These are phyloP conservation scores for Pyrenula aspistea DNA, from an alignment of 495 filamentous ascomycete genomes.

Conservation along the genomic window DNA sequence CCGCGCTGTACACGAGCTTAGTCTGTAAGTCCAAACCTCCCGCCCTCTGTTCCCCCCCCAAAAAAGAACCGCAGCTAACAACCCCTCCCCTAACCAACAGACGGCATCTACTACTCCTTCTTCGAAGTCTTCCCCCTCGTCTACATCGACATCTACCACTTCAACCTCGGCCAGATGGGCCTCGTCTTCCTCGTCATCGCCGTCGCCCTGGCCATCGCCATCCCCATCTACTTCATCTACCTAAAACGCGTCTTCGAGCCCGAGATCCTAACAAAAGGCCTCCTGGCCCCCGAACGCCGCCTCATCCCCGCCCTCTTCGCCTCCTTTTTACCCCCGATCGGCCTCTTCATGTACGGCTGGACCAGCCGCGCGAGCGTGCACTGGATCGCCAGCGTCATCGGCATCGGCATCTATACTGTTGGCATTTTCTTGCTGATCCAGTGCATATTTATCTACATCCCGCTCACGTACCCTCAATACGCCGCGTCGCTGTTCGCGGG, in stretches of 20 bases:
- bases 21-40: conserved; percentile 10
- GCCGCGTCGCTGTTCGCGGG: conserved; percentile 40
- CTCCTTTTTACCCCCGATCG: conserved; percentile 37
- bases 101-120: conserved; percentile 59
- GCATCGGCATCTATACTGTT: conserved; percentile 38
- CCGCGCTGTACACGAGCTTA: conserved; percentile 48
- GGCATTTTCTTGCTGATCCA: conserved; percentile 39
- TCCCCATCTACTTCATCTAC: conserved; percentile 39
- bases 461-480: conserved; percentile 38
- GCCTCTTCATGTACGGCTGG: conserved; percentile 53
- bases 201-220: conserved; percentile 41
- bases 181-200: conserved; percentile 54
- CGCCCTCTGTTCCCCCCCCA: neutral
- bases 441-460: conserved; percentile 44
- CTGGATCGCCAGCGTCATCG: conserved; percentile 48
- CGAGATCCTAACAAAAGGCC: conserved; percentile 27
- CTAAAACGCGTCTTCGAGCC: conserved; percentile 41
- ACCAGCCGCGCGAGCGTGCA: conserved; percentile 38
- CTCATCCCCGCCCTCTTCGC: conserved; percentile 46
- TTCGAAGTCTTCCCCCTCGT: conserved; percentile 69
- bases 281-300: conserved; percentile 36
- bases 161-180: conserved; percentile 48
- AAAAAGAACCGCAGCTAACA: neutral
- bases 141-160: conserved; percentile 48
- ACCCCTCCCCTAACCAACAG: conserved; percentile 12